These are phyloP conservation scores for Globisporangium ultimum DNA, from an alignment of 352 stramenopile genomes.

Conservation along the genomic window DNA sequence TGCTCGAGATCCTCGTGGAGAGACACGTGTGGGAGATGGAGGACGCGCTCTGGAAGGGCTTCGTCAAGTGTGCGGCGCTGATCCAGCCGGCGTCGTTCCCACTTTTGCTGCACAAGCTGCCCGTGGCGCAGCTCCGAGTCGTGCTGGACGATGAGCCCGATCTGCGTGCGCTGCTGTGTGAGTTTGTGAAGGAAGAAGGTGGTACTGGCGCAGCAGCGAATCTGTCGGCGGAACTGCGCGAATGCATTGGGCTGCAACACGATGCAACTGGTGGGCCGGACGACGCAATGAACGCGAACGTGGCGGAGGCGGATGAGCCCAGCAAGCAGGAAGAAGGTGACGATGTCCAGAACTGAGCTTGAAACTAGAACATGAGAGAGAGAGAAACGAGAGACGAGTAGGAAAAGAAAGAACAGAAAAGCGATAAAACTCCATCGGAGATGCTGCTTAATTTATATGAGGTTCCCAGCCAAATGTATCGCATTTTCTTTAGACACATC, in stretches of 20 bases:
- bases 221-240: not conserved
- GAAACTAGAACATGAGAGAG: not conserved
- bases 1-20: conserved; percentile 50
- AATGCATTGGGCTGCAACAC: not conserved
- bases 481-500: too few species aligned
- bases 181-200: conserved; percentile 19
- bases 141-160: conserved; percentile 63
- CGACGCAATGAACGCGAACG: too few species aligned
- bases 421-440: not conserved
- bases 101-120: conserved; percentile 54
- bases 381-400: not conserved
- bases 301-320: too few species aligned
- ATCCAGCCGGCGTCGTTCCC: conserved; percentile 73
- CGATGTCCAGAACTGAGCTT: too few species aligned
- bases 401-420: not conserved
- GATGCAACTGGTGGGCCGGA: not conserved
- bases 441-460: not conserved
- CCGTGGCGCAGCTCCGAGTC: conserved; percentile 37
- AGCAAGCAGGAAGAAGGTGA: too few species aligned
- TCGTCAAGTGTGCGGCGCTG: conserved; percentile 73
- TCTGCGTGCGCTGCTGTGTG: conserved; percentile 39
- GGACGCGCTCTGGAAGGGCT: conserved; percentile 73
- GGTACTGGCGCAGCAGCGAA: too few species aligned
- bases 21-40: conserved; percentile 72
- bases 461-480: not conserved